phyloP scores from a whole-genome alignment of 2,329 filamentous ascomycete species.

The Sordariomycetes sp. region DNA sequence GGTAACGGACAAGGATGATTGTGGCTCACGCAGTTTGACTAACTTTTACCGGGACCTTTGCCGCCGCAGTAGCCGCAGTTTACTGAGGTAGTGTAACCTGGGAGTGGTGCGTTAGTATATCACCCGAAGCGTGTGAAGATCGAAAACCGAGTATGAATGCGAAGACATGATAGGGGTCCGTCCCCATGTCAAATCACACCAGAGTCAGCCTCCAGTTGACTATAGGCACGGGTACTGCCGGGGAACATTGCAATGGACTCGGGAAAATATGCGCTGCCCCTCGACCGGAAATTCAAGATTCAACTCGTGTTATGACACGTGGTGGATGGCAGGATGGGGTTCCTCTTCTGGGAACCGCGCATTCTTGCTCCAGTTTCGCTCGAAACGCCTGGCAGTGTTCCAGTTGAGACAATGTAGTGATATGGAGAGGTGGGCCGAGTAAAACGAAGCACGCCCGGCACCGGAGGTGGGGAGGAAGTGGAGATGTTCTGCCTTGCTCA shows the following conservation, averaged over 20 bases:
- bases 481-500: no score
- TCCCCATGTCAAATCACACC: no score
- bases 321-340: neutral
- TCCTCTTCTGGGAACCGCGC: neutral
- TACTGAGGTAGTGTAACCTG: conserved; percentile 41
- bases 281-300: neutral
- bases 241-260: no score
- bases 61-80: conserved; percentile 43
- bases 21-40: conserved; percentile 35
- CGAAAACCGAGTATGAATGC: neutral
- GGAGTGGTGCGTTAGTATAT: neutral
- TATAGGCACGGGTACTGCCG: no score
- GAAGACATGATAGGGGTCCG: neutral
- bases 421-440: neutral
- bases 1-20: neutral
- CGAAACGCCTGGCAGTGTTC: neutral
- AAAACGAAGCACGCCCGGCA: neutral
- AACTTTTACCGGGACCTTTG: conserved; percentile 27
- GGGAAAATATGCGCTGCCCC: neutral
- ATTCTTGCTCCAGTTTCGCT: neutral
- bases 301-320: neutral
- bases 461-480: neutral
- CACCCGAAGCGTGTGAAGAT: neutral
- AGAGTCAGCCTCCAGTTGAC: no score
- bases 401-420: neutral